Percentiles rank a stretch among this genome's conserved stretches.
These are phyloP conservation scores for Paulownia fortunei DNA, from an alignment of 257 asterid genomes.

Conservation along the genomic window DNA sequence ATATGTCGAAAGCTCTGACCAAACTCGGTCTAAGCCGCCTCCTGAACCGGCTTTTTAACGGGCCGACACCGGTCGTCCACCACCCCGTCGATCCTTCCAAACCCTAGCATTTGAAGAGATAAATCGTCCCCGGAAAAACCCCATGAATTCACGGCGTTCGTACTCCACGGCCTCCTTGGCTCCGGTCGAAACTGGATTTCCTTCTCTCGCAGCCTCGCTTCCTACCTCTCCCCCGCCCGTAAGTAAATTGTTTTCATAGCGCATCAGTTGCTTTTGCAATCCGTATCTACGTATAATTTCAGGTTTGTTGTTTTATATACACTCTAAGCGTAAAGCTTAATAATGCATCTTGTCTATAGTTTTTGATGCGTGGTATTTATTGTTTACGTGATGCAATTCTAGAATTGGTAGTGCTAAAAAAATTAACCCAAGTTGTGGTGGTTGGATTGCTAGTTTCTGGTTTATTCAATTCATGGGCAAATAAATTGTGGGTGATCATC, in stretches of 20 bases:
- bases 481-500: neutral
- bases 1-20: conserved; percentile 45
- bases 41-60: conserved; percentile 44
- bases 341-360: neutral
- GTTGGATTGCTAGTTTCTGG: neutral
- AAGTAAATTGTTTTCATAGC: conserved; percentile 27
- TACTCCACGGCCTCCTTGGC: conserved; percentile 92
- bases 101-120: conserved; percentile 87
- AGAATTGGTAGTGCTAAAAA: neutral
- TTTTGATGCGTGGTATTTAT: neutral
- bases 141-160: conserved; percentile 69
- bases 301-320: neutral
- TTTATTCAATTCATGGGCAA: neutral
- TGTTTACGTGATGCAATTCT: neutral
- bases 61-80: conserved; percentile 41
- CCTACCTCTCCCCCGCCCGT: conserved; percentile 65
- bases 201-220: conserved; percentile 74
- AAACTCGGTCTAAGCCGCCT: conserved; percentile 46
- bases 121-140: conserved; percentile 56
- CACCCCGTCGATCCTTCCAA: conserved; percentile 49
- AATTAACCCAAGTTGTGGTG: neutral
- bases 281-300: neutral
- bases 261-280: neutral
- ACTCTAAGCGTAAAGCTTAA: neutral
- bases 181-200: conserved; percentile 97